phyloP scores from a whole-genome alignment of 2,329 filamentous ascomycete species.

The Acrocalymma vagum region DNA sequence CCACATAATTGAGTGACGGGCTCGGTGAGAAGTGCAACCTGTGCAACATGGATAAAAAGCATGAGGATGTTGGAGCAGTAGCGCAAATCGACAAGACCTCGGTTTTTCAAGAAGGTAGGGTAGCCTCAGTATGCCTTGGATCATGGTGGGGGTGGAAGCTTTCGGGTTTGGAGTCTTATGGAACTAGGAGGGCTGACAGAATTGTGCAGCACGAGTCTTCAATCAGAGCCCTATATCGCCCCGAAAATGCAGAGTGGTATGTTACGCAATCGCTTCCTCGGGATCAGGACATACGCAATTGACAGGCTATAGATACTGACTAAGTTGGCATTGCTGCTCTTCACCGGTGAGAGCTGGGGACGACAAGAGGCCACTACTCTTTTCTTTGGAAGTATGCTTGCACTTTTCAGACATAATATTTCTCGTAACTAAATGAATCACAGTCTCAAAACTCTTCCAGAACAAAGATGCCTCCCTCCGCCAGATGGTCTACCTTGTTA shows the following conservation, averaged over 20 bases:
- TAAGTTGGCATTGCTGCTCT: constrained; percentile 95
- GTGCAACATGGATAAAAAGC: constrained; percentile 78
- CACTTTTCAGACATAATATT: too few relatives aligned
- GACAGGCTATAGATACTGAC: constrained; percentile 66
- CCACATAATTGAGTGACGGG: constrained; percentile 25
- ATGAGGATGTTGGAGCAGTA: constrained; percentile 95
- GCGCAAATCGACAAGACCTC: constrained; percentile 98
- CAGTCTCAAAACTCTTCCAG: constrained; percentile 91
- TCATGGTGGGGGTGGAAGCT: constrained; percentile 9
- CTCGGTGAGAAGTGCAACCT: constrained; percentile 29
- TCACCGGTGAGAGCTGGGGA: constrained; percentile 96
- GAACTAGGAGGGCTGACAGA: constrained; percentile 35
- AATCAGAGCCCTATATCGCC: constrained; percentile 97
- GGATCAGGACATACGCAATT: neutral
- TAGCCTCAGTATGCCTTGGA: constrained; percentile 12
- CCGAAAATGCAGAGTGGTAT: constrained; percentile 92
- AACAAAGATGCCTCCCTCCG: constrained; percentile 98
- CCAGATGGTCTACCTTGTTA: constrained; percentile 98
- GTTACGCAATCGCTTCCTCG: too few relatives aligned
- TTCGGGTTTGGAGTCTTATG: too few relatives aligned
- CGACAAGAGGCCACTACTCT: constrained; percentile 97
- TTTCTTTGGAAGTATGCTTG: constrained; percentile 86
- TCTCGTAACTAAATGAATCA: too few relatives aligned
- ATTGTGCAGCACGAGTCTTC: constrained; percentile 83
- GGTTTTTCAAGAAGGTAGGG: constrained; percentile 95